These are phyloP conservation scores for Xylaria sp. DNA, from an alignment of 2,329 filamentous ascomycete species.

Conservation along the genomic window DNA sequence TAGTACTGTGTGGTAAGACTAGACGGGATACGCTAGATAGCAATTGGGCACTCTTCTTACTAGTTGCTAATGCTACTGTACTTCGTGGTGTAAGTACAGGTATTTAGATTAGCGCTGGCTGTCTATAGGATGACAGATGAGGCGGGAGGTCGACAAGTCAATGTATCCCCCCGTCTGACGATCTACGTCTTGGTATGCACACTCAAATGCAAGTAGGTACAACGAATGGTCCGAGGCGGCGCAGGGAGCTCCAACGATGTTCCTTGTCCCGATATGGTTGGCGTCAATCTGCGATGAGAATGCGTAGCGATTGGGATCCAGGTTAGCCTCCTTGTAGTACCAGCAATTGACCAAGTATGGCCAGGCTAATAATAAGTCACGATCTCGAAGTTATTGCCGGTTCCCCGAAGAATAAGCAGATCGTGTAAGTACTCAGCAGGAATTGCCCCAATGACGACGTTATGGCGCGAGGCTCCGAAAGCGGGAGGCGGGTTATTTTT, in stretches of 20 bases:
- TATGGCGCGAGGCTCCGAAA: slow-evolving; percentile 49
- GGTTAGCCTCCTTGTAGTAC: slow-evolving; percentile 1
- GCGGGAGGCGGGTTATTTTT: slow-evolving; percentile 39
- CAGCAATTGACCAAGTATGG: background rate
- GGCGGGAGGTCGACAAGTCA: slow-evolving; percentile 30
- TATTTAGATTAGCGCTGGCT: slow-evolving; percentile 7
- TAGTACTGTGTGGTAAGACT: slow-evolving; percentile 2
- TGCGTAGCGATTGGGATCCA: slow-evolving; percentile 1
- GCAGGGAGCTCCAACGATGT: slow-evolving; percentile 21
- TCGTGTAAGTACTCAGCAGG: background rate
- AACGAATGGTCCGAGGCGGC: slow-evolving; percentile 22
- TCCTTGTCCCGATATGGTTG: slow-evolving; percentile 22
- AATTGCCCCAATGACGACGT: slow-evolving; percentile 42
- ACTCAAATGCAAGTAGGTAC: slow-evolving; percentile 13
- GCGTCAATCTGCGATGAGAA: slow-evolving; percentile 11
- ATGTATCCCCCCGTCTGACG: slow-evolving; percentile 13
- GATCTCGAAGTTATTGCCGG: background rate
- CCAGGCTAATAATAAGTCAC: slow-evolving; percentile 3
- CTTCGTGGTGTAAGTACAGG: background rate
- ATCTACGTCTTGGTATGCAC: slow-evolving; percentile 20
- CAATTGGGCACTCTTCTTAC: background rate
- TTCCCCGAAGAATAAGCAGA: slow-evolving; percentile 14
- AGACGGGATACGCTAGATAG: background rate
- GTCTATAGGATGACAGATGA: slow-evolving; percentile 5
- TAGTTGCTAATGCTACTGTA: background rate